Conservation (phyloP, 2,329 filamentous ascomycete species). For the Ophioceras dolichostomum region DNA sequence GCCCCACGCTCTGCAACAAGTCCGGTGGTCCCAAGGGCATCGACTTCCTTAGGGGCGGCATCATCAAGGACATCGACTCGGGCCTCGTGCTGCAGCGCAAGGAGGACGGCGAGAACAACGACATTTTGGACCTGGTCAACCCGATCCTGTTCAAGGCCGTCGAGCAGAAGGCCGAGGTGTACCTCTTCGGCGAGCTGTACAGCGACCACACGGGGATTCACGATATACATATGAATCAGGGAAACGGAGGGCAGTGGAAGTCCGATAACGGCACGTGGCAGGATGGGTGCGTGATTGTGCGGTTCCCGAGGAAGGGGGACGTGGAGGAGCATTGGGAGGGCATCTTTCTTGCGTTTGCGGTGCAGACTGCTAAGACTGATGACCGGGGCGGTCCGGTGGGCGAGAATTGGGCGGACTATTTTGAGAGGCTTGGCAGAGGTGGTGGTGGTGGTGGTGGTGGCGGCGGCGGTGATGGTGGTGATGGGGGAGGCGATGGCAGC, state of each 20-base stretch:
- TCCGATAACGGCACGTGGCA: constrained; percentile 20
- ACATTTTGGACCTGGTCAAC: constrained; percentile 20
- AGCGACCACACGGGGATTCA: constrained; percentile 18
- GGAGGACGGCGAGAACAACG: constrained; percentile 9
- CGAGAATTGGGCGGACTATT: constrained; percentile 7
- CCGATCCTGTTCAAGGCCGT: constrained; percentile 21
- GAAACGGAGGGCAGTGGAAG: constrained; percentile 14
- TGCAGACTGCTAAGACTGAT: constrained; percentile 21
- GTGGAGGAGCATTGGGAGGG: constrained; percentile 23
- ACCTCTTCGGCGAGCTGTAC: constrained; percentile 23
- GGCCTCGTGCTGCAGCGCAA: constrained; percentile 9
- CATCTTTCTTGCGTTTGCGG: constrained; percentile 24
- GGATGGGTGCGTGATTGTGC: constrained; percentile 22
- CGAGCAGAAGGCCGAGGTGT: constrained; percentile 19
- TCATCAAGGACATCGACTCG: constrained; percentile 11
- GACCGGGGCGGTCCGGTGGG: constrained; percentile 10
- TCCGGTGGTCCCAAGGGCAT: constrained; percentile 5
- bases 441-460: neutral
- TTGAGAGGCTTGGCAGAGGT: constrained; percentile 4
- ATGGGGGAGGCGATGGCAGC: neutral
- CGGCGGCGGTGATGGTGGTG: neutral
- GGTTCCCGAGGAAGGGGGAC: constrained; percentile 11
- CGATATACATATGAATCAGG: constrained; percentile 28
- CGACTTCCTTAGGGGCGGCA: constrained; percentile 9
- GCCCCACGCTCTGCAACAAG: neutral